Evolutionary conservation across 306 rosid species (phyloP).

Genomic region (Medicago ruthenica): DNA sequence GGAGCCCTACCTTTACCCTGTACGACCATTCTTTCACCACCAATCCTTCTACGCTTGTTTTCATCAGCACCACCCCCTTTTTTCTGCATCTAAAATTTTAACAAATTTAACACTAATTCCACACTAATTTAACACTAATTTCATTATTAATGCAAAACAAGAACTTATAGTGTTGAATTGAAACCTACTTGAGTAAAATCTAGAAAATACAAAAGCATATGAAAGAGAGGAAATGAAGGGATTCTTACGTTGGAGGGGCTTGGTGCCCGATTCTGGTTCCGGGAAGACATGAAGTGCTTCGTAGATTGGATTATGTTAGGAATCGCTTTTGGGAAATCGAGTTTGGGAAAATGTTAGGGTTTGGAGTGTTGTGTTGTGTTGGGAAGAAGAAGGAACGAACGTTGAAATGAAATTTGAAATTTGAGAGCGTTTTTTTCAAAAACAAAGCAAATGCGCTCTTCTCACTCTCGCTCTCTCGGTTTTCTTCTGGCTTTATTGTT

Average conservation of each 20-base stretch:
- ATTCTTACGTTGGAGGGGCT: conserved; percentile 68
- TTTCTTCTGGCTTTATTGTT: not conserved
- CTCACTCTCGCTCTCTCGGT: not conserved
- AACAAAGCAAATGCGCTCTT: conserved; percentile 26
- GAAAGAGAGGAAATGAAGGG: not conserved
- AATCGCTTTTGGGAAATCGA: too few species aligned
- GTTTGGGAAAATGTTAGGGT: too few species aligned
- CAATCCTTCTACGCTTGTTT: conserved; percentile 79
- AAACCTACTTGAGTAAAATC: not conserved
- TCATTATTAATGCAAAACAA: not conserved
- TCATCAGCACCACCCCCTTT: conserved; percentile 60
- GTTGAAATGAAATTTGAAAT: conserved; percentile 58
- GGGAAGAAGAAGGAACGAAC: too few species aligned
- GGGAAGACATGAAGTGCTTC: conserved; percentile 64
- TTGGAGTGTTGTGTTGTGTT: too few species aligned
- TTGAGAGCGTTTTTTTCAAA: conserved; percentile 53
- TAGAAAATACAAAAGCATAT: not conserved
- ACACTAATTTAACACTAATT: too few species aligned
- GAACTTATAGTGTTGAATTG: not conserved
- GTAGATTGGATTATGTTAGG: not conserved
- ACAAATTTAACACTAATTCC: not conserved
- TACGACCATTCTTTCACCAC: conserved; percentile 52
- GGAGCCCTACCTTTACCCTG: conserved; percentile 59
- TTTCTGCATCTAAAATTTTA: conserved; percentile 49
- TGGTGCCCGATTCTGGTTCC: conserved; percentile 89